phyloP scores from a whole-genome alignment of 108 stramenopile genomes.

The Pseudonitzschia delicatissima region DNA sequence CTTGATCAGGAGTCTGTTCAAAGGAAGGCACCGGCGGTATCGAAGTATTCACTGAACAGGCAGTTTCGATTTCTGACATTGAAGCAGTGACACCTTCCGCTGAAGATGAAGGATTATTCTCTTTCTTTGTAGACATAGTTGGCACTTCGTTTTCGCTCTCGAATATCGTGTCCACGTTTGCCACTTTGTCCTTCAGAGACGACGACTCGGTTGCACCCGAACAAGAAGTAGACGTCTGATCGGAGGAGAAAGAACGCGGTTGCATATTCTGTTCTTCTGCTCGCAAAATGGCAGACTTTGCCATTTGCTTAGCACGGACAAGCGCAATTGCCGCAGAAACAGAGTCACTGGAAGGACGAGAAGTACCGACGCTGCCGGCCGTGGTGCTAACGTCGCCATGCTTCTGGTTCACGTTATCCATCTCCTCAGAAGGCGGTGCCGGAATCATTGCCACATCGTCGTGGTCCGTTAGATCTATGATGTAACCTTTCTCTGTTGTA shows the following conservation, averaged over 20 bases:
- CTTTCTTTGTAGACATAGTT: not conserved
- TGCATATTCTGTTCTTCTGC: not conserved
- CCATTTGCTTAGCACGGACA: constrained; percentile 32
- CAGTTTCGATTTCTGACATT: not conserved
- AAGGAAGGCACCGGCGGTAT: not conserved
- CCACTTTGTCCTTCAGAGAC: not conserved
- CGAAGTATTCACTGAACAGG: not conserved
- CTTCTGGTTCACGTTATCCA: not conserved
- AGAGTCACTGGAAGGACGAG: constrained; percentile 21
- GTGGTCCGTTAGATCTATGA: not conserved
- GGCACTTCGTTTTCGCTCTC: not conserved
- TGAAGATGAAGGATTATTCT: not conserved
- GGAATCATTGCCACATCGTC: not conserved
- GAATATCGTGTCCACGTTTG: not conserved
- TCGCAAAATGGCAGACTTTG: constrained; percentile 4
- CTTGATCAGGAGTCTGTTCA: constrained; percentile 6
- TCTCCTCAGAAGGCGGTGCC: not conserved
- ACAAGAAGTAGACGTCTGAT: constrained; percentile 4
- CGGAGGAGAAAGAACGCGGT: not conserved
- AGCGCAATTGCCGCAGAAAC: constrained; percentile 42
- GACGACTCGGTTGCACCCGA: constrained; percentile 3
- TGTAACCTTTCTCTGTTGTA: not conserved
- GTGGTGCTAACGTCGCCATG: not conserved
- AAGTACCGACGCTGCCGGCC: not conserved
- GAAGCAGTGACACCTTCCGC: not conserved